These are phyloP conservation scores for Glaciozyma antarctica DNA, from an alignment of 768 basidiomycete genomes.

Conservation along the genomic window DNA sequence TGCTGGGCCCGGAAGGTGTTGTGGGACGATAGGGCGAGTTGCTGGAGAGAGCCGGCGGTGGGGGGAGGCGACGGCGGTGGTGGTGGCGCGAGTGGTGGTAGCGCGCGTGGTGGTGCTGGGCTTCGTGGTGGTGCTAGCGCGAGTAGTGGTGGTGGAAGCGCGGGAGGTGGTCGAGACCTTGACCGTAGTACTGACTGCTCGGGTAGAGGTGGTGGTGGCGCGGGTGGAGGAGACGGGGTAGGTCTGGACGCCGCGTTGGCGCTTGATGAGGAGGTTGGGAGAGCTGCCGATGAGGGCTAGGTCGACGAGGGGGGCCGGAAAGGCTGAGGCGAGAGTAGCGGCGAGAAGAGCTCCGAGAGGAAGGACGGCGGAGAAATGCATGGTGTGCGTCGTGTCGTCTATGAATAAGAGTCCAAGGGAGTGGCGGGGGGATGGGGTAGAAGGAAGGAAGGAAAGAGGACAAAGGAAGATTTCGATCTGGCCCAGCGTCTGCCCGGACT, in stretches of 20 bases:
- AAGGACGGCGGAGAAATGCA: too few species aligned
- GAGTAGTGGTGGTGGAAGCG: background rate
- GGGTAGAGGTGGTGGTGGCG: too few species aligned
- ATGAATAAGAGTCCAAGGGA: too few species aligned
- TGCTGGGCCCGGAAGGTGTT: slow-evolving; percentile 56
- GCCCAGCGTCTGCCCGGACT: too few species aligned
- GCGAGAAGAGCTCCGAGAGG: too few species aligned
- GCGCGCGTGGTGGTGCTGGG: background rate
- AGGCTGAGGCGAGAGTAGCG: too few species aligned
- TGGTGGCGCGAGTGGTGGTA: background rate
- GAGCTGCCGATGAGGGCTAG: background rate
- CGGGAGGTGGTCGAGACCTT: background rate
- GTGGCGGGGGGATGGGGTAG: too few species aligned
- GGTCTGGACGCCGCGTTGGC: background rate
- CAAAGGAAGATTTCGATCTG: too few species aligned
- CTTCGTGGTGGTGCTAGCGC: too few species aligned
- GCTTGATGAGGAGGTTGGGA: background rate
- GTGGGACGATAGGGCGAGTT: slow-evolving; percentile 46
- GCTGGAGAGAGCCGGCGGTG: background rate
- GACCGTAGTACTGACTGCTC: background rate
- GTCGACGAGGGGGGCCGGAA: too few species aligned
- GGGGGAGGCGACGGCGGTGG: background rate
- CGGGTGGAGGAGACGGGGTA: background rate
- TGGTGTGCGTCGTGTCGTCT: too few species aligned
- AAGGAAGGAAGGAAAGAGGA: too few species aligned